Percentiles rank a stretch among this genome's conserved stretches.
phyloP scores from a whole-genome alignment of 2,329 filamentous ascomycete species.

The Fusarium luffae region DNA sequence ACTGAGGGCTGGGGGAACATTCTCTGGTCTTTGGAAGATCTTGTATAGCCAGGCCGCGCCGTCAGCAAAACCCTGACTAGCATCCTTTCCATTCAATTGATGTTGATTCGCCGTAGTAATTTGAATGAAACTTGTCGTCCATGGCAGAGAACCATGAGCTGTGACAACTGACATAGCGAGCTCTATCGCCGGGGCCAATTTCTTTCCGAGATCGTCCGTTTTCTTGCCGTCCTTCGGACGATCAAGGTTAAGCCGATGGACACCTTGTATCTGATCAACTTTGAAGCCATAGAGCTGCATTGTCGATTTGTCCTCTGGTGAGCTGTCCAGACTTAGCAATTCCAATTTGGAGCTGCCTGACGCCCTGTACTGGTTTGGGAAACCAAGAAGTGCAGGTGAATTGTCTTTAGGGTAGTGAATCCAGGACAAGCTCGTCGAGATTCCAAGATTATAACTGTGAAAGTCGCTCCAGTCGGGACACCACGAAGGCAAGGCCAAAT shows the following conservation, averaged over 20 bases:
- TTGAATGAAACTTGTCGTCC: neutral
- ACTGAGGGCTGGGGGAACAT: neutral
- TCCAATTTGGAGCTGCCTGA: neutral
- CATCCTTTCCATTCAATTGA: neutral
- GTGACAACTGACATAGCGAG: neutral
- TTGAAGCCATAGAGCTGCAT: neutral
- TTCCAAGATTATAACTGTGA: neutral
- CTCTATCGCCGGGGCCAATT: neutral
- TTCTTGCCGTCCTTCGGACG: no score
- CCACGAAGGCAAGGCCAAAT: no score
- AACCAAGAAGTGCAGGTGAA: neutral
- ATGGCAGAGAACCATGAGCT: neutral
- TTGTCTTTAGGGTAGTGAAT: neutral
- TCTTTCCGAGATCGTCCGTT: neutral
- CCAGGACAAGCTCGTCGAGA: neutral
- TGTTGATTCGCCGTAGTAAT: neutral
- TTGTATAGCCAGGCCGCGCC: neutral
- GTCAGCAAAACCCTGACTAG: neutral
- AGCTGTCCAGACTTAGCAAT: accelerated
- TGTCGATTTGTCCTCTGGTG: accelerated
- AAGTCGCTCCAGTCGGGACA: no score
- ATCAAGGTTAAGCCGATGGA: no score
- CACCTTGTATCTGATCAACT: neutral
- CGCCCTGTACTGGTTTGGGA: neutral
- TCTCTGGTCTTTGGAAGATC: neutral